Evolutionary conservation across 1,284 basidiomycete species (phyloP).

Genomic region (Sanguinoderma infundibulare): DNA sequence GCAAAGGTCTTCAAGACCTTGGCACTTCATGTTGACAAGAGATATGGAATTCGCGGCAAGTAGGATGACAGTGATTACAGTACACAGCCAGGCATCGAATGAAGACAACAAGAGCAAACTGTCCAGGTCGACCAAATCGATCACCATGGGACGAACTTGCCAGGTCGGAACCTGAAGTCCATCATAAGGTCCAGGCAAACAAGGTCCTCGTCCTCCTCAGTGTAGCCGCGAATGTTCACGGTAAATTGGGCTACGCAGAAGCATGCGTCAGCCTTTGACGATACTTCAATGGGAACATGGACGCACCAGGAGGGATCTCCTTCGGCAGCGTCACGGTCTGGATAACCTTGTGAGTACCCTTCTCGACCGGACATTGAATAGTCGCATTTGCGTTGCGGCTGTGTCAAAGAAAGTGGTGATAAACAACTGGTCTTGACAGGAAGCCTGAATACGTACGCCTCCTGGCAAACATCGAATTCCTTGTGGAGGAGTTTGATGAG

Average conservation of each 20-base stretch:
- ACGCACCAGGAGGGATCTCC: conserved; percentile 86
- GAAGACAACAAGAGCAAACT: neutral
- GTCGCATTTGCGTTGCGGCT: conserved; percentile 72
- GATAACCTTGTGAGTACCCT: conserved; percentile 69
- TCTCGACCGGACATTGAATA: conserved; percentile 81
- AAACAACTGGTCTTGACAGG: neutral
- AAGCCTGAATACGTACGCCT: conserved; percentile 71
- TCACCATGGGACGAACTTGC: conserved; percentile 19
- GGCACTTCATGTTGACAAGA: no score
- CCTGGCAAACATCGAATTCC: conserved; percentile 87
- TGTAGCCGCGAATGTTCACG: conserved; percentile 77
- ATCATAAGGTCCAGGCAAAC: conserved; percentile 83
- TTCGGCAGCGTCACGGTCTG: conserved; percentile 86
- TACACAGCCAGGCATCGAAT: neutral
- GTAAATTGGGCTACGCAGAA: conserved; percentile 78
- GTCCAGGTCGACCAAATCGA: neutral
- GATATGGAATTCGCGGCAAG: neutral
- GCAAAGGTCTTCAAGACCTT: no score
- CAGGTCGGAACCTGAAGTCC: conserved; percentile 55
- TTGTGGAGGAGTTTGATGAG: conserved; percentile 84
- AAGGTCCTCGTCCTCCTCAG: conserved; percentile 78
- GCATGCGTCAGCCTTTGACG: neutral
- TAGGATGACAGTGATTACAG: no score
- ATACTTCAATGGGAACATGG: conserved; percentile 3
- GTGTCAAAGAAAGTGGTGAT: conserved; percentile 9